Base-by-base conservation (phyloP, 2,329 filamentous ascomycete species). In the Thelonectria olida region DNA sequence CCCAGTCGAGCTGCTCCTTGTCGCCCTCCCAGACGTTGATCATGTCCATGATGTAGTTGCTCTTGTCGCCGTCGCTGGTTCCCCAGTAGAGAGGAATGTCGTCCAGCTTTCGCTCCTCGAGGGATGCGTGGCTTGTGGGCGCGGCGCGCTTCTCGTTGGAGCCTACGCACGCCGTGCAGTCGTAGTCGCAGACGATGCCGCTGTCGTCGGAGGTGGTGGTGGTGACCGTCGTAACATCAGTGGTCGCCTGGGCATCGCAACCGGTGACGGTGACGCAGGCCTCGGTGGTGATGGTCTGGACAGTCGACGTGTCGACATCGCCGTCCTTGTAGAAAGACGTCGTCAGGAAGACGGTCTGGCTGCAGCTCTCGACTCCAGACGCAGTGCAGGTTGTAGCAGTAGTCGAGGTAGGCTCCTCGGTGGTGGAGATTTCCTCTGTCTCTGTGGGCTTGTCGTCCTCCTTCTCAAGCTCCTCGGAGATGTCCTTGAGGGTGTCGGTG, bases 401-500 rank as follows among this genome's bases (percentile, higher is more conserved):
- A 15, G 38, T 54, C 2, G 51, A 28, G 8, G 51, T 42, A 9
- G 36, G 36, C 27, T 36, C 23, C 27, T 42, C 27, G 15, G 45
- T 48, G 3, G 25, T 22, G 5, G 51, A 45, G 7, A 34, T 6
- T 10, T 44, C 27, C 2, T 51, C 49, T 2, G 51, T 54, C 19
- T 34, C 15, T 1, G 51, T 54, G 10, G 39, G 41, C 28, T 47
- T 50, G 15, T 63, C 57, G 23, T 61, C 41, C n/a, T 54, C 53
- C 49, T 59, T 42, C 34, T 58, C 49, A 19, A 59, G 51, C 52
- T 54, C 48, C 7, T 52, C 47, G 8, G 51, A 52, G 9, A 63
- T 57, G n/a, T 63, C 61, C 9, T 61, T 61, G 4, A 63, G 61
- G 13, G 57, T 61, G n/a, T 61, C 61, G 2, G 61, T 63, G 6